Percentiles rank a stretch among this genome's conserved stretches.
Conservation (phyloP, 164 flowering plant species). For the Piper betle region DNA sequence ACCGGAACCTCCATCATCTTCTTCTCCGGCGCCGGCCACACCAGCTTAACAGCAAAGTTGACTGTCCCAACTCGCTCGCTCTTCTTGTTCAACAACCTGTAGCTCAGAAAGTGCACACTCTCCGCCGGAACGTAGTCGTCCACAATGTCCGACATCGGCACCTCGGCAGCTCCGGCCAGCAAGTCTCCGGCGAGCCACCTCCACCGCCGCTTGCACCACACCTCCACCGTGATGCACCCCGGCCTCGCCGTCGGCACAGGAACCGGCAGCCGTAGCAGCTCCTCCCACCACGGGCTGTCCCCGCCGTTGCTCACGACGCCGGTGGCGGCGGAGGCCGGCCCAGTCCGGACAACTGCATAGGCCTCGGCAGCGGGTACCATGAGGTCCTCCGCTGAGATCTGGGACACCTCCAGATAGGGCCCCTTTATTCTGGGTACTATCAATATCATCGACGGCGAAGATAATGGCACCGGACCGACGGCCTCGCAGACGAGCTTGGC, state of each 20-base stretch:
- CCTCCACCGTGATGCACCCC: not conserved
- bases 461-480: not conserved
- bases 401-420: not conserved
- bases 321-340: not conserved
- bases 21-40: not conserved
- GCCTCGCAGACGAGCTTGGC: not conserved
- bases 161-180: not conserved
- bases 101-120: constrained; percentile 6
- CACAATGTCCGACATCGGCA: constrained; percentile 4
- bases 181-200: not conserved
- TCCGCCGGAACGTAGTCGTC: constrained; percentile 4
- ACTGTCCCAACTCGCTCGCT: not conserved
- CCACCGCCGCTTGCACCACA: too few species aligned
- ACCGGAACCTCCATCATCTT: not conserved
- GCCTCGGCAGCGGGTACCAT: not conserved
- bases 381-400: not conserved
- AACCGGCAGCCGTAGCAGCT: not conserved
- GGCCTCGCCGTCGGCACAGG: not conserved
- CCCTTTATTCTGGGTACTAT: not conserved
- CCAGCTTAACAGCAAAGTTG: not conserved
- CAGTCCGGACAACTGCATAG: not conserved
- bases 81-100: constrained; percentile 1
- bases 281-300: not conserved
- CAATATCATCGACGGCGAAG: not conserved
- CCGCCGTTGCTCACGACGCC: not conserved